phyloP scores from a whole-genome alignment of 2,329 filamentous ascomycete species.

The Hymenoscyphus repandus region DNA sequence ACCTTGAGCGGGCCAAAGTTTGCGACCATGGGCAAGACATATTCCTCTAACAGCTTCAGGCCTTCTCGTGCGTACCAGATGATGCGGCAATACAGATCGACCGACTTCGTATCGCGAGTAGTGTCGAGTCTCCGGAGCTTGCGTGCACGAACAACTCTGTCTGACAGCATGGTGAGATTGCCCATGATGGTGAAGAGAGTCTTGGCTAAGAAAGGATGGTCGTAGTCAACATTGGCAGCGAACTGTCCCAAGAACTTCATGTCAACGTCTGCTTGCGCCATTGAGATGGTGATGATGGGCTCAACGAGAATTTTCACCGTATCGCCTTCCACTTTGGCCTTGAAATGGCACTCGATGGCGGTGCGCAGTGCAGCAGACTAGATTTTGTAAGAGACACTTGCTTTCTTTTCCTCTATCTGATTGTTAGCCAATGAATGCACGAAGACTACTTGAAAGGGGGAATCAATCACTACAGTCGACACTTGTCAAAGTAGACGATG shows the following conservation, averaged over 20 bases:
- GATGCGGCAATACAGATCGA: constrained; percentile 84
- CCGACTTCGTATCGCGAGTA: constrained; percentile 69
- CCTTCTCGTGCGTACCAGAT: constrained; percentile 94
- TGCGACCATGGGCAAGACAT: constrained; percentile 78
- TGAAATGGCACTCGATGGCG: no score
- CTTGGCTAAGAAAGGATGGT: constrained; percentile 72
- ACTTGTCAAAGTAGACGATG: no score
- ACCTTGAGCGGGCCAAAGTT: constrained; percentile 81
- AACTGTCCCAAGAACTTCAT: constrained; percentile 93
- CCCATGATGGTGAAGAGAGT: constrained; percentile 90
- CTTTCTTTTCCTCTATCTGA: no score
- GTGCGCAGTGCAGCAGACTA: no score
- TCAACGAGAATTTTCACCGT: background rate
- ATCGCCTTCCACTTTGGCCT: no score
- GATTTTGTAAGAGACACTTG: no score
- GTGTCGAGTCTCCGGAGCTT: constrained; percentile 79
- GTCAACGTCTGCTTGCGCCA: constrained; percentile 96
- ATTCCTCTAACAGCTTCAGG: constrained; percentile 78
- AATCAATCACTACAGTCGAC: no score
- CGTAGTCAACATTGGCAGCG: constrained; percentile 70
- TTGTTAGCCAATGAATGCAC: no score
- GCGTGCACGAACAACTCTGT: constrained; percentile 75
- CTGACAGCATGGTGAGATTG: constrained; percentile 80
- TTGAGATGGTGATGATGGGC: constrained; percentile 35
- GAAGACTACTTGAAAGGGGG: no score